Base-by-base conservation (phyloP, 176 grass and related monocot genomes). In the Tillandsia leiboldiana region DNA sequence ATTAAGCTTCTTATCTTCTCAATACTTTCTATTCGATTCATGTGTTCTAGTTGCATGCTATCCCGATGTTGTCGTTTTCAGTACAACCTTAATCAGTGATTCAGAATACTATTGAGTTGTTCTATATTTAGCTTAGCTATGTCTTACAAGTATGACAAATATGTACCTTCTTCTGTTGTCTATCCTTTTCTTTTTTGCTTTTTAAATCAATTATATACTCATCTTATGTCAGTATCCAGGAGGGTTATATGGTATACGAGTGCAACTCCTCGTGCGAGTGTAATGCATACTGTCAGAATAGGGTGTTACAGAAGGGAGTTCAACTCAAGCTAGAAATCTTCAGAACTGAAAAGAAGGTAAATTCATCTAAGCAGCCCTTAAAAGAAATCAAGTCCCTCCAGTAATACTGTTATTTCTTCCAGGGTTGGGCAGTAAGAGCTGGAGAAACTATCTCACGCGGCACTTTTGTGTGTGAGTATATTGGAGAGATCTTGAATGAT, bases 371-470 rank as follows among this genome's bases (percentile, higher is more conserved):
- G 10, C 26, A 57, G 67, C 28, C 29, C 49, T 8, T 8, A 64
- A 15, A 49, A 50, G 23, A 42, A 42, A 49, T 12, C 10, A 28
- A 79, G 49, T 26, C 77, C 27, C 53, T 77, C 50, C 51, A 59
- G 22, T 79, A 79, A 82, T 64, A 50, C 15, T 78, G 63, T 63
- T 26, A 50, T 75, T 57, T 79, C 69, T 26, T 96, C 63, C 74
- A 99, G 95, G 95, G 90, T 78, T 99, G 95, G 95, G 95, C 82
- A 80, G 81, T 99, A 76, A 86, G 90, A 83, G 80, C 95, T 77
- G 70, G 72, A 68, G 90, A 94, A 83, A 75, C 77, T 58, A 94
- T 99, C 82, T 69, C 84, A 48, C 73, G 81, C 51, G 95, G 95
- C 59, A 90, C 84, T 61, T 99, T 99, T 90, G 82, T 99, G 15